Conservation (phyloP, 345 rosid species). For the Punica granatum region DNA sequence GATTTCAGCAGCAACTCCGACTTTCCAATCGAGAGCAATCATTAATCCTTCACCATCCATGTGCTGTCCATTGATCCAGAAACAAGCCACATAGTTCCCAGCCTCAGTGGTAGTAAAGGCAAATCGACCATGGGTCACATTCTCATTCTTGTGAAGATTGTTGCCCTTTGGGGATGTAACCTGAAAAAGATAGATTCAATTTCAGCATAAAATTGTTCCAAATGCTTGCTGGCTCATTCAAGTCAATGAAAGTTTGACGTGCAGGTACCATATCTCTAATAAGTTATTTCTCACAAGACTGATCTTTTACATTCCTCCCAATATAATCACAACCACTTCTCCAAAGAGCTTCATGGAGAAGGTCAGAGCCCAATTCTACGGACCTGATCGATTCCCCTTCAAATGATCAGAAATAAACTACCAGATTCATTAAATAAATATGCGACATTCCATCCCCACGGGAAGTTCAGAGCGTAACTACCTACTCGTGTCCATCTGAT, state of each 20-base stretch:
- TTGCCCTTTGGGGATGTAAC: constrained; percentile 78
- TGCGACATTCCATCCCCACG: no score
- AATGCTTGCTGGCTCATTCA: neutral
- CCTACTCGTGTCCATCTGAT: no score
- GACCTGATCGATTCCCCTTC: no score
- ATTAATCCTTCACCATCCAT: constrained; percentile 29
- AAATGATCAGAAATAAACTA: neutral
- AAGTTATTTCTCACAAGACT: neutral
- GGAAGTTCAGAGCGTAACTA: no score
- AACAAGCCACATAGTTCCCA: constrained; percentile 71
- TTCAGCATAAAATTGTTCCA: neutral
- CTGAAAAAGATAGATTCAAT: constrained; percentile 24
- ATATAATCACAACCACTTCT: neutral
- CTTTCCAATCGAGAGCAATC: constrained; percentile 82
- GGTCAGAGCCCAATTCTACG: neutral
- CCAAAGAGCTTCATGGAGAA: neutral
- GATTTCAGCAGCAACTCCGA: constrained; percentile 41
- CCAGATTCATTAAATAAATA: no score
- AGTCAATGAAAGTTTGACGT: neutral
- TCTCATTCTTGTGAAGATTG: constrained; percentile 53
- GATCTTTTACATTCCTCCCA: neutral
- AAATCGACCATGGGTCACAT: constrained; percentile 54
- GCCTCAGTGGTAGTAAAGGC: constrained; percentile 65
- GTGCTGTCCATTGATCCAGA: constrained; percentile 41
- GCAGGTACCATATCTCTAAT: neutral